These are phyloP conservation scores for Trypanosoma cruzi DNA, from an alignment of 208 protist genomes.

Conservation along the genomic window DNA sequence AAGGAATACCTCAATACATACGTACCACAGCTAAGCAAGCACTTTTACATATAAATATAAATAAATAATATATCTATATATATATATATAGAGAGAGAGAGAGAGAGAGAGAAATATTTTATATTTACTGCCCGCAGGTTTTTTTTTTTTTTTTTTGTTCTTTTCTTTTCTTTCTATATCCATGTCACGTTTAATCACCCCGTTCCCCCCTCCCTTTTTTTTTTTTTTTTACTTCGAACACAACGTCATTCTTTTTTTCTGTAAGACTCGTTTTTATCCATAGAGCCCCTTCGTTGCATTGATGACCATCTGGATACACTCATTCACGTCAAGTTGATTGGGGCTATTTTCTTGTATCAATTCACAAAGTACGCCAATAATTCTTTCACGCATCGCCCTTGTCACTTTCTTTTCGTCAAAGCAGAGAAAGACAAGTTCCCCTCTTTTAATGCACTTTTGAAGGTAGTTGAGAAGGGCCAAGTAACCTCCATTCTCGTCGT, in stretches of 20 bases:
- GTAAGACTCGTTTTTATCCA: not conserved
- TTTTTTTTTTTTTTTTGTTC: too few relatives aligned
- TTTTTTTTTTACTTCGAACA: not conserved
- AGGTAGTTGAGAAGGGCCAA: slow-evolving; percentile 43
- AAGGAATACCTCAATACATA: too few relatives aligned
- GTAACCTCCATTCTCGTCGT: slow-evolving; percentile 44
- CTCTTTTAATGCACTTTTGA: slow-evolving; percentile 22
- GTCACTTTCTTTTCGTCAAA: slow-evolving; percentile 34
- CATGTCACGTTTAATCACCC: too few relatives aligned
- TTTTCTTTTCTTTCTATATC: too few relatives aligned
- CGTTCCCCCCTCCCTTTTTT: too few relatives aligned
- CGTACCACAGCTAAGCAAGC: too few relatives aligned
- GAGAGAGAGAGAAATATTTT: too few relatives aligned
- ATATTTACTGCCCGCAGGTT: too few relatives aligned
- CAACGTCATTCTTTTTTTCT: too few relatives aligned
- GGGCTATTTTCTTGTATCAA: slow-evolving; percentile 19
- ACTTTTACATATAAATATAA: too few relatives aligned
- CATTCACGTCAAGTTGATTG: slow-evolving; percentile 7
- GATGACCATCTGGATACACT: slow-evolving; percentile 38
- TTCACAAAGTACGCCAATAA: slow-evolving; percentile 46
- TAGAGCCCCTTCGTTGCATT: slow-evolving; percentile 37
- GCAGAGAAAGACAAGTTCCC: slow-evolving; percentile 45
- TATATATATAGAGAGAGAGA: too few relatives aligned
- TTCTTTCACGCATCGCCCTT: slow-evolving; percentile 40
- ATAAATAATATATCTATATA: too few relatives aligned